A percentile compares a stretch with the other conserved stretches of the same genome.
phyloP scores from a whole-genome alignment of 768 basidiomycete genomes.

The Boletus reticulatus region DNA sequence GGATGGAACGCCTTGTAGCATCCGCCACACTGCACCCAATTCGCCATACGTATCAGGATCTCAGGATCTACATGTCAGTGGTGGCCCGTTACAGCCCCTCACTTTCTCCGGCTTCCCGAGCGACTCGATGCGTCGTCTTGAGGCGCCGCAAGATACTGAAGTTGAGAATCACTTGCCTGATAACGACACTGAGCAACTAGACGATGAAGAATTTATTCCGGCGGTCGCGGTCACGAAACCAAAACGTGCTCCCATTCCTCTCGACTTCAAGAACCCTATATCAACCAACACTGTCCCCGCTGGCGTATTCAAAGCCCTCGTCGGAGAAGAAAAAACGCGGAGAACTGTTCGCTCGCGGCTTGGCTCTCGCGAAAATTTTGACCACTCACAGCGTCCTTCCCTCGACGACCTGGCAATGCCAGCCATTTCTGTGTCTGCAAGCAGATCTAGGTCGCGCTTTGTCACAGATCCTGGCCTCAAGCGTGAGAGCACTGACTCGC shows the following conservation, averaged over 20 bases:
- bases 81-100: conserved; percentile 42
- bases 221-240: conserved; percentile 29
- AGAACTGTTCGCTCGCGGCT: conserved; percentile 73
- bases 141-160: conserved; percentile 11
- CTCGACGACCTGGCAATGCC: conserved; percentile 75
- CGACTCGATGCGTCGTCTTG: conserved; percentile 25
- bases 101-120: conserved; percentile 65
- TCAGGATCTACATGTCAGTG: conserved; percentile 17
- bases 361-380: conserved; percentile 71
- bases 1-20: conserved; percentile 47
- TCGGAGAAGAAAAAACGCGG: conserved; percentile 65
- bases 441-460: conserved; percentile 50
- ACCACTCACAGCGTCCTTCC: conserved; percentile 64
- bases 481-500: conserved; percentile 26
- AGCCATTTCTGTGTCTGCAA: conserved; percentile 61
- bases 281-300: conserved; percentile 79
- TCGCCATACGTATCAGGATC: conserved; percentile 34
- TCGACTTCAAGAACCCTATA: conserved; percentile 70
- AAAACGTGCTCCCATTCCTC: conserved; percentile 73
- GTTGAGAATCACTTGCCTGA: conserved; percentile 7
- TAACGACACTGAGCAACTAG: conserved; percentile 8
- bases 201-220: conserved; percentile 17
- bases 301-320: conserved; percentile 80
- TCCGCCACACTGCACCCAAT: conserved; percentile 46
- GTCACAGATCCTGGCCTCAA: conserved; percentile 56